Evolutionary conservation across 2,329 filamentous ascomycete species (phyloP).

Genomic region (Cladosporium sp.): DNA sequence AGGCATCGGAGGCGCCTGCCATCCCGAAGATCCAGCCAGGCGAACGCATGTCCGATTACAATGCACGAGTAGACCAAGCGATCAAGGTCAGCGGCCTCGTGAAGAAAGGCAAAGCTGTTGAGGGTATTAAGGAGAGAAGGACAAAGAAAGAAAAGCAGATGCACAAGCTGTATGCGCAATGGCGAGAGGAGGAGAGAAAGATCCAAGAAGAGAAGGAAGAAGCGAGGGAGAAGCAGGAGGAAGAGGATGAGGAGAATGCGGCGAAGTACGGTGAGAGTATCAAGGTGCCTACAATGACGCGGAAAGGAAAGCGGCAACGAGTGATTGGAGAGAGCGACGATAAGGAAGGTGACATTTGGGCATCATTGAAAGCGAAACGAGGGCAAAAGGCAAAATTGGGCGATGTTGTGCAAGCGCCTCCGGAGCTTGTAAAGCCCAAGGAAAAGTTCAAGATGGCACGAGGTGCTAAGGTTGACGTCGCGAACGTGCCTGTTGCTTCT

Average conservation of each 20-base stretch:
- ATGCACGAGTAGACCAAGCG: conserved; percentile 74
- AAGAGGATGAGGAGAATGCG: conserved; percentile 56
- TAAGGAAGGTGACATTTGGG: conserved; percentile 71
- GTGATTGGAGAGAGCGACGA: conserved; percentile 44
- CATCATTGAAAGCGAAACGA: conserved; percentile 60
- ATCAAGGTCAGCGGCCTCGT: conserved; percentile 67
- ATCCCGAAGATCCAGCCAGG: conserved; percentile 71
- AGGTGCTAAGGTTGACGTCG: conserved; percentile 60
- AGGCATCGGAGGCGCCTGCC: conserved; percentile 21
- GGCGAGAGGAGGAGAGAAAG: conserved; percentile 73
- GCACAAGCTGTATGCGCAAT: conserved; percentile 51
- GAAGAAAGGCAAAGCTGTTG: conserved; percentile 53
- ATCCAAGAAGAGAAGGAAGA: conserved; percentile 69
- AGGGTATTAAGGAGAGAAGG: conserved; percentile 59
- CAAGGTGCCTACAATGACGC: conserved; percentile 35
- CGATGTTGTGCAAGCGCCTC: conserved; percentile 68
- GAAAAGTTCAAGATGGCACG: conserved; percentile 60
- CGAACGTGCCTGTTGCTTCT: conserved; percentile 60
- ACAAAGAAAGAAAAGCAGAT: conserved; percentile 84
- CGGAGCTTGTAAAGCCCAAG: conserved; percentile 57
- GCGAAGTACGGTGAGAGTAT: conserved; percentile 53
- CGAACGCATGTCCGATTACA: conserved; percentile 76
- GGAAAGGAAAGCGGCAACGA: conserved; percentile 36
- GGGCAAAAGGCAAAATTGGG: conserved; percentile 47
- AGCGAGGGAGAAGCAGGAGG: conserved; percentile 58